Conservation (phyloP, 2,329 filamentous ascomycete genomes). For the Exophiala sp. region DNA sequence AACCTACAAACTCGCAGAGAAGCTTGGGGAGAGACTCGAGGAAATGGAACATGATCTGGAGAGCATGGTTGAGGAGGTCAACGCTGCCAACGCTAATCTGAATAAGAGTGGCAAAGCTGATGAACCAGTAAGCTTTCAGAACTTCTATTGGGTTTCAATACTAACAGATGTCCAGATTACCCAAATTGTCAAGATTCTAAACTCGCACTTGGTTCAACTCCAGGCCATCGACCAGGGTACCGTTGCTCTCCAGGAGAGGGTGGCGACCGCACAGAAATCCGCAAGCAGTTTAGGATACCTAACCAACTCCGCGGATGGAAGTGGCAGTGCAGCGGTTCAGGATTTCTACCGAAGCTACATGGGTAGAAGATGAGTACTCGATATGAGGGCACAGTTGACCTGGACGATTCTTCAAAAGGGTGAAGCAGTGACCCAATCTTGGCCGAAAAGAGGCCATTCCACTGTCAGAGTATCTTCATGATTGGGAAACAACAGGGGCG, state of each 20-base stretch:
- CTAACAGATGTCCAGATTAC: slow-evolving; percentile 57
- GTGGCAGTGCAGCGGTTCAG: slow-evolving; percentile 65
- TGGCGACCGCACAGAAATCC: slow-evolving; percentile 73
- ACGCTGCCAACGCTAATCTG: slow-evolving; percentile 79
- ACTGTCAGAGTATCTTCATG: too few species aligned
- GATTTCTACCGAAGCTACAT: slow-evolving; percentile 88
- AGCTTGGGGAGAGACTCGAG: slow-evolving; percentile 79
- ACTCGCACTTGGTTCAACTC: slow-evolving; percentile 82
- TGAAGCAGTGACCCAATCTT: neutral
- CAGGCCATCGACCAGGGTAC: slow-evolving; percentile 91
- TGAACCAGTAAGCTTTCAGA: slow-evolving; percentile 62
- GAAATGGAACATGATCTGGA: slow-evolving; percentile 88
- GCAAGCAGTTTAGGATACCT: slow-evolving; percentile 36
- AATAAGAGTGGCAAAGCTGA: slow-evolving; percentile 85
- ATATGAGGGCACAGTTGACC: neutral
- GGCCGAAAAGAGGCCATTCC: too few species aligned
- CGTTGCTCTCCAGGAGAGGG: slow-evolving; percentile 72
- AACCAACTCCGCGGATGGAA: slow-evolving; percentile 42
- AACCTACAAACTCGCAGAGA: slow-evolving; percentile 92
- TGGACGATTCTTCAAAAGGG: neutral
- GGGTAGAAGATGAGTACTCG: slow-evolving; percentile 55
- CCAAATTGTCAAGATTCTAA: slow-evolving; percentile 91
- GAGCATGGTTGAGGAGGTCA: slow-evolving; percentile 98
- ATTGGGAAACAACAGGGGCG: neutral
- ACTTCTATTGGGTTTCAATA: slow-evolving; percentile 1